phyloP scores from a whole-genome alignment of 2,329 filamentous ascomycete genomes.

The Sporothrix curviconia region DNA sequence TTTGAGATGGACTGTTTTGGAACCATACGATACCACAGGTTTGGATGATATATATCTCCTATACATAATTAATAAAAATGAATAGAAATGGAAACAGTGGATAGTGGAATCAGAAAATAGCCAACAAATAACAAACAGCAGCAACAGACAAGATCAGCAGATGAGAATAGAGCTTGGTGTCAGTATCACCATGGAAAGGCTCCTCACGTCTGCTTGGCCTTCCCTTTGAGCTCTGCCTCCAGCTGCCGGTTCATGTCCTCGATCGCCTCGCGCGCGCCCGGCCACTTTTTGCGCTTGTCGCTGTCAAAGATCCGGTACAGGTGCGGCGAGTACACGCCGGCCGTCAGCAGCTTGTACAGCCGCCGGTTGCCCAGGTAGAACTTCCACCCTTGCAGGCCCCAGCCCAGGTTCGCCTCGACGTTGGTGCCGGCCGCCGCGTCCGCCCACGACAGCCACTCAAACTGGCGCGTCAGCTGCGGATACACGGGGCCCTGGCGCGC shows the following conservation, averaged over 20 bases:
- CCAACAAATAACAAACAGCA: no score
- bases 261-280: constrained; percentile 32
- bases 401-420: constrained; percentile 34
- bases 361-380: constrained; percentile 35
- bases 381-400: constrained; percentile 25
- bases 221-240: not conserved
- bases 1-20: no score
- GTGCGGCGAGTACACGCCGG: constrained; percentile 35
- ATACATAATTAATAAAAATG: no score
- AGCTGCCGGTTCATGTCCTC: constrained; percentile 25
- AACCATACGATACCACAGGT: not conserved
- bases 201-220: not conserved
- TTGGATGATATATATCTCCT: no score
- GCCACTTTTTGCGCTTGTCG: constrained; percentile 34
- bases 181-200: no score
- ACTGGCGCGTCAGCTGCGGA: constrained; percentile 24
- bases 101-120: no score
- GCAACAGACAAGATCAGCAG: no score
- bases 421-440: constrained; percentile 37
- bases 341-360: constrained; percentile 33
- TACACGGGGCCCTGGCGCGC: constrained; percentile 15
- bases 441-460: constrained; percentile 34
- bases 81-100: no score
- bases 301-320: constrained; percentile 37
- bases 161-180: no score